A percentile compares a stretch with the other conserved stretches of the same genome.
These are phyloP conservation scores for Bromus sterilis DNA, from an alignment of 176 grass and related monocot species.

Conservation along the genomic window DNA sequence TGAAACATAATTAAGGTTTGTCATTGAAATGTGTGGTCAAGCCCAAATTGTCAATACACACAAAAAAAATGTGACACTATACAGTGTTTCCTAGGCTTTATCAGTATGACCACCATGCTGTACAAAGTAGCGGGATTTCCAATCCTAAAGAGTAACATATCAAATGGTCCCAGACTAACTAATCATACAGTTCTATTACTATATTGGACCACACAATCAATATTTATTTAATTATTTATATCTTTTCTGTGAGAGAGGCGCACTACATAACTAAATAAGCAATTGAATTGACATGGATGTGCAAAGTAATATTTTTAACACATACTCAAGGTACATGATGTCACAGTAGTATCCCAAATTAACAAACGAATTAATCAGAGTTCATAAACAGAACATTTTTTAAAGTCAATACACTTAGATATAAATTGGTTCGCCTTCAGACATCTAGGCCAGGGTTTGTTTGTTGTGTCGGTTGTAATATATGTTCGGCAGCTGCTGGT, in stretches of 20 bases:
- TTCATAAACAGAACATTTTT: neutral
- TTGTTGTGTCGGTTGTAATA: too few relatives aligned
- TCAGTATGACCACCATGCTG: neutral
- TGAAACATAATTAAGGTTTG: neutral
- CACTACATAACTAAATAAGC: neutral
- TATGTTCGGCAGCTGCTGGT: too few relatives aligned
- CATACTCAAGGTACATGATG: neutral
- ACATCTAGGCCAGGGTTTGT: too few relatives aligned
- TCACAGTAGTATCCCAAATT: neutral
- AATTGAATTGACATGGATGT: neutral
- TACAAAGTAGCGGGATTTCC: neutral
- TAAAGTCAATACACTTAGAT: neutral
- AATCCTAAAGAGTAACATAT: neutral
- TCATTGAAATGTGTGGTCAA: neutral
- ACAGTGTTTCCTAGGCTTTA: neutral
- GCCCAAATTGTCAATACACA: neutral
- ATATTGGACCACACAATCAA: neutral
- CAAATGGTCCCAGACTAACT: neutral
- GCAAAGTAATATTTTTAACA: neutral
- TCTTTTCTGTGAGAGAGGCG: neutral
- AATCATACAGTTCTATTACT: neutral
- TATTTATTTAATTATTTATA: neutral
- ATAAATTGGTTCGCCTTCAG: neutral
- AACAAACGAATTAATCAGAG: neutral
- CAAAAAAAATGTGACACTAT: neutral